Percentiles rank a stretch among this genome's conserved stretches.
Conservation (phyloP, 1,139 yeast species). For the Pichia sp. region DNA sequence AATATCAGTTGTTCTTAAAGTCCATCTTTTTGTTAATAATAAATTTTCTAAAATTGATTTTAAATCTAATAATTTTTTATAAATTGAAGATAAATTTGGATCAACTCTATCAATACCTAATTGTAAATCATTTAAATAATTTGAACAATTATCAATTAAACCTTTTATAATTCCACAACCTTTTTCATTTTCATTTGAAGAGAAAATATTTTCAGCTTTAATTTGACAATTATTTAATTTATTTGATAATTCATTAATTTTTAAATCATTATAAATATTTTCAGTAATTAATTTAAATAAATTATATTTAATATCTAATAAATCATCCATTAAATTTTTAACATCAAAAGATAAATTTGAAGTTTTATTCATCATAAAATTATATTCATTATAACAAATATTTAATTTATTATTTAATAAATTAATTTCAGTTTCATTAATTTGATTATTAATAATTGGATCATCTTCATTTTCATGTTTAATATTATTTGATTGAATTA, state of each 20-base stretch:
- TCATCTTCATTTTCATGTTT: slow-evolving; percentile 32
- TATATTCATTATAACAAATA: slow-evolving; percentile 50
- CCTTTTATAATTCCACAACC: slow-evolving; percentile 69
- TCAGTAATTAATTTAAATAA: slow-evolving; percentile 23
- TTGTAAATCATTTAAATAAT: slow-evolving; percentile 60
- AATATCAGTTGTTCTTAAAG: slow-evolving; percentile 88
- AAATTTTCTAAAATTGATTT: slow-evolving; percentile 74
- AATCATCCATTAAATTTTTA: slow-evolving; percentile 43
- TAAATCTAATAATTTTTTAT: slow-evolving; percentile 51
- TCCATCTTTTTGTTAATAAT: slow-evolving; percentile 91
- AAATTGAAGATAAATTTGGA: slow-evolving; percentile 43
- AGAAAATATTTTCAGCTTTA: slow-evolving; percentile 27
- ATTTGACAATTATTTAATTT: slow-evolving; percentile 20
- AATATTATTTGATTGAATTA: slow-evolving; percentile 37
- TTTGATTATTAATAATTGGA: neutral
- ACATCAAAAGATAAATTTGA: slow-evolving; percentile 48
- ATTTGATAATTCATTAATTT: slow-evolving; percentile 10
- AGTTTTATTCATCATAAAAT: slow-evolving; percentile 46
- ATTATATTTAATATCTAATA: slow-evolving; percentile 43
- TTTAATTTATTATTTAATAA: slow-evolving; percentile 53
- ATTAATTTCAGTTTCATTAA: slow-evolving; percentile 40
- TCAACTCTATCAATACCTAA: slow-evolving; percentile 49
- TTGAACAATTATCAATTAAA: slow-evolving; percentile 74
- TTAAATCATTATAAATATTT: slow-evolving; percentile 12
- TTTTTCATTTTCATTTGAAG: slow-evolving; percentile 29